These are phyloP conservation scores for Abrus precatorius DNA, from an alignment of 306 rosid species.

Conservation along the genomic window DNA sequence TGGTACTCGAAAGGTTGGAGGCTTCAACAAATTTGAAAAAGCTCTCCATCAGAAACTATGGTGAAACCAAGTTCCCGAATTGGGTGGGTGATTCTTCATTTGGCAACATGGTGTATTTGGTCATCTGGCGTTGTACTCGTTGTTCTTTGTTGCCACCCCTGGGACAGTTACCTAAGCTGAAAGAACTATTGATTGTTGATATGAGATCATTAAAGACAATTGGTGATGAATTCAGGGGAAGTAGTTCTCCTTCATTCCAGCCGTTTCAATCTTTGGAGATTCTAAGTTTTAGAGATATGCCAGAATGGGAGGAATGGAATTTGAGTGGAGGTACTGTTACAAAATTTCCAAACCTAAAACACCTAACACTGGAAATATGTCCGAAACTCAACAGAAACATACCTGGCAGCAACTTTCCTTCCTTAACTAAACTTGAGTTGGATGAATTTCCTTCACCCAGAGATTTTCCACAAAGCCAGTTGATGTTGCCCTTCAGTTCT, in stretches of 20 bases:
- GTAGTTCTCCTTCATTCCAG: neutral
- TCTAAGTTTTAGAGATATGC: neutral
- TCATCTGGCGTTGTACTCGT: neutral
- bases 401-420: neutral
- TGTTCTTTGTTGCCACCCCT: conserved; percentile 18
- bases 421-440: neutral
- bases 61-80: conserved; percentile 12
- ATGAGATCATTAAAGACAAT: neutral
- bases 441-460: neutral
- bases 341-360: neutral
- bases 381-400: conserved; percentile 1
- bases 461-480: too few species aligned
- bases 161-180: neutral
- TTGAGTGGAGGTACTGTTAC: neutral
- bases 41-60: neutral
- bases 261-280: neutral
- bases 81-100: conserved; percentile 27
- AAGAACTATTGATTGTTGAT: neutral
- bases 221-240: conserved; percentile 13
- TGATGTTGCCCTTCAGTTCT: too few species aligned
- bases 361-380: neutral
- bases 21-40: conserved; percentile 17
- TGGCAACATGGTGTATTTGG: neutral
- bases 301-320: conserved; percentile 32
- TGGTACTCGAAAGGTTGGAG: conserved; percentile 12